Evolutionary conservation across 495 filamentous ascomycete genomes (phyloP), one percentile per base, ranked within the genome.

Genomic region (Melanomma pulvis-pyrius): DNA sequence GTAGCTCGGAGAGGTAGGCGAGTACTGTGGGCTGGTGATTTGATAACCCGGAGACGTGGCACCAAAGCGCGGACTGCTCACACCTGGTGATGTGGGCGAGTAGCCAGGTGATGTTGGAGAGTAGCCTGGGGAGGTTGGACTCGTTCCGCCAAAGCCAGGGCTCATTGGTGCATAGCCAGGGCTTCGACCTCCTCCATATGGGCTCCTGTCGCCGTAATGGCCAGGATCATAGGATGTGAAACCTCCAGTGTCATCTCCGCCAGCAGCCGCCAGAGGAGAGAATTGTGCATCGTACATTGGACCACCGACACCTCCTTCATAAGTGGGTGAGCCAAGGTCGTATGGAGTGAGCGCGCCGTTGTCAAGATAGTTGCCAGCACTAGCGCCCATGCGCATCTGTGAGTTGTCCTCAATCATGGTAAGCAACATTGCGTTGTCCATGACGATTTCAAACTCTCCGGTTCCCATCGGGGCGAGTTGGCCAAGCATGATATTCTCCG

Each of bases 401-500:
- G 88, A 90, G 75, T 93, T 93, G 75, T 94, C 90, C 22, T 91
- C 92, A 28, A 96, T 91, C 65, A 97, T 92, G 0, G 93, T 96
- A 76, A 96, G 91, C 28, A 98, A 85, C 89, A 98, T 92, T 76
- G 87, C 89, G 65, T 94, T 92, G 77, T 99, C 96, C 61, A 98
- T 82, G 69, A 90, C 89, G 49, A 97, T 84, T 39, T 99, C 92
- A 57, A 97, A 88, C 77, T 97, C 92, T 61, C 94, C 94, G 63
- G 94, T 99, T 52, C 94, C 94, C 82, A 96, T 88, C 53, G 94
- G 94, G 17, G 94, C 94, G 77, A 98, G 85, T 76, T 99, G 94
- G 63, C 94, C 94, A 69, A 99, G 83, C 86, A 99, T 98, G 78
- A 99, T 86, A 77, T 99, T 99, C 80, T 99, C 94, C 0, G 93